Base-by-base conservation (phyloP, 371 early-diverging fungal genomes). In the Apophysomyces variabilis region DNA sequence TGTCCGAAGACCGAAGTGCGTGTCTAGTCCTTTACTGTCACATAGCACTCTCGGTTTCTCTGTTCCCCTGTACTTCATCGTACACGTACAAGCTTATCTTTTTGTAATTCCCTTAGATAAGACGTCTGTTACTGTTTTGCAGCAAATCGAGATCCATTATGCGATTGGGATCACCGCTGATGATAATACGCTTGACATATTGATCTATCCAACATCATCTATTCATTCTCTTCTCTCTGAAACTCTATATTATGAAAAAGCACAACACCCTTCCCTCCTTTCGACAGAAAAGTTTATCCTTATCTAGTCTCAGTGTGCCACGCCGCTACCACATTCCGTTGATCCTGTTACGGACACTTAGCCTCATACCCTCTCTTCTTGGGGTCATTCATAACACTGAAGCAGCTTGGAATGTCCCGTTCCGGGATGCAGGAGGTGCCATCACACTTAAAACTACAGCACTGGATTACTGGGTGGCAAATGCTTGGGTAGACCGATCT, bases 391-490 rank as follows among this genome's bases (percentile, higher is more conserved):
- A 76, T 44, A 81, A 85, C 66, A 60, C 82, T 14, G 64, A 69
- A 64, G 67, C 66, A 41, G 78, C 81, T 14, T 67, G 68, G 64
- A 61, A 72, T 57, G 75, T 86, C 14, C 72, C 77, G 8, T 36
- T 70, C 36, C 69, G 86, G 58, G 83, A 87, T 73, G 78, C 86
- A 9, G 85, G 85, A 35, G 78, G 81, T 7, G 66, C 84, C 7
- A 65, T 84, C 58, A 64, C 66, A 3, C 68, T 87, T 63, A 73
- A 76, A 62, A 86, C 78, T 68, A 82, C 85, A 16, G 73, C 76
- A 32, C 62, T 78, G 16, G 87, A 89, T 47, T 86, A 79, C 63
- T 83, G 79, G 74, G 76, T 87, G 5, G 89, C 86, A 47, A 79
- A 75, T 13, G 70, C 86, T 35, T 87, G 89, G 89, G 89, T 87